A percentile compares a stretch with the other conserved stretches of the same genome.
Evolutionary conservation across 352 stramenopile species (phyloP).

Genomic region (Phytophthora pistaciae): DNA sequence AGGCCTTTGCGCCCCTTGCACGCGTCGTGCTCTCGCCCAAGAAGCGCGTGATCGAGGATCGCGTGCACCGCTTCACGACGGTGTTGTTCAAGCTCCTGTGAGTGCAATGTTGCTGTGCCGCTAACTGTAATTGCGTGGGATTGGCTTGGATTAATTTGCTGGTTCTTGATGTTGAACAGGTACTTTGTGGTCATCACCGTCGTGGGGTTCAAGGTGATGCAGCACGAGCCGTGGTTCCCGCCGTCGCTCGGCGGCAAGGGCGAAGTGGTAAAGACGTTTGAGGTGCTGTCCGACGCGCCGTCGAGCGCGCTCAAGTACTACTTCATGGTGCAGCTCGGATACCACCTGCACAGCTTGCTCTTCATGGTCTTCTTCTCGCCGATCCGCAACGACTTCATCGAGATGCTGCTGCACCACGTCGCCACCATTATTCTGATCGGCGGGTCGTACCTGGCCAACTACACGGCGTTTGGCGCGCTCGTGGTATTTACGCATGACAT

Average conservation of each 20-base stretch:
- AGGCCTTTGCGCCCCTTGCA: constrained; percentile 52
- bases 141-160: constrained; percentile 1
- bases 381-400: constrained; percentile 66
- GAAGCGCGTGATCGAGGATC: constrained; percentile 62
- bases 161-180: constrained; percentile 25
- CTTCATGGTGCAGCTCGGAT: constrained; percentile 66
- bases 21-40: constrained; percentile 55
- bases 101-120: constrained; percentile 20
- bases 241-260: constrained; percentile 46
- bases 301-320: constrained; percentile 51
- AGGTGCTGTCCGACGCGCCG: constrained; percentile 42
- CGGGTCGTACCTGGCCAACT: constrained; percentile 57
- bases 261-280: constrained; percentile 40
- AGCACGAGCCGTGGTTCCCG: constrained; percentile 56
- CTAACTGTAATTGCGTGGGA: not conserved
- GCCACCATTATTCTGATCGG: constrained; percentile 65
- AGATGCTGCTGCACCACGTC: constrained; percentile 70
- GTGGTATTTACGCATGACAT: constrained; percentile 66
- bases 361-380: constrained; percentile 66
- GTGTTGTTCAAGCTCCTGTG: constrained; percentile 81
- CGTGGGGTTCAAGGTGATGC: constrained; percentile 50
- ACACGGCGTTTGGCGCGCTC: constrained; percentile 49
- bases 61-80: constrained; percentile 71
- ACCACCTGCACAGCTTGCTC: constrained; percentile 62
- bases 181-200: constrained; percentile 65